These are phyloP conservation scores for Malus hybrid DNA, from an alignment of 331 rosid genomes.

Conservation along the genomic window DNA sequence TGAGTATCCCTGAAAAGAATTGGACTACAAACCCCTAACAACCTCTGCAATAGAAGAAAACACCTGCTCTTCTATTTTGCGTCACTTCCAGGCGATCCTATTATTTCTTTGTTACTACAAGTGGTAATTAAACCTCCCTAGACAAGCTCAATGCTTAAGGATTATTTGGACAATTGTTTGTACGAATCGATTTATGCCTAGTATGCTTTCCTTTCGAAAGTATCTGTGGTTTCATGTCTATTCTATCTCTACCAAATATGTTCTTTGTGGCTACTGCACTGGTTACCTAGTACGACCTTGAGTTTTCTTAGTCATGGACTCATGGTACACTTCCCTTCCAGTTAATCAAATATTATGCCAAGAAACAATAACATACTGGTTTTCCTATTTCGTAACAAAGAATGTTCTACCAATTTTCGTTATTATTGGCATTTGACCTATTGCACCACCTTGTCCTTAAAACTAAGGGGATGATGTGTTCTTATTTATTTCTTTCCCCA, in stretches of 20 bases:
- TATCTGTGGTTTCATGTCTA: neutral
- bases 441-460: neutral
- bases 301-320: too few species aligned
- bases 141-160: neutral
- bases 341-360: neutral
- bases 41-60: neutral
- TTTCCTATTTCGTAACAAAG: neutral
- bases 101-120: too few species aligned
- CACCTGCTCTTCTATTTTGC: neutral
- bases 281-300: too few species aligned
- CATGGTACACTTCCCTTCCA: neutral
- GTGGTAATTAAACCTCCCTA: too few species aligned
- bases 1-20: too few species aligned
- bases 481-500: neutral
- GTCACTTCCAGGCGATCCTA: neutral
- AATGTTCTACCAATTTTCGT: neutral
- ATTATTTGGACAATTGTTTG: neutral
- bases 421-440: neutral
- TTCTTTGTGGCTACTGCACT: neutral
- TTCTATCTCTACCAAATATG: neutral
- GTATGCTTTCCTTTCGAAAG: neutral
- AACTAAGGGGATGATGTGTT: neutral
- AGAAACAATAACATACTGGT: neutral
- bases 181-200: neutral
- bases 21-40: too few species aligned